These are phyloP conservation scores for Paramecium pentaurelia DNA, from an alignment of 73 alveolate genomes.

Conservation along the genomic window DNA sequence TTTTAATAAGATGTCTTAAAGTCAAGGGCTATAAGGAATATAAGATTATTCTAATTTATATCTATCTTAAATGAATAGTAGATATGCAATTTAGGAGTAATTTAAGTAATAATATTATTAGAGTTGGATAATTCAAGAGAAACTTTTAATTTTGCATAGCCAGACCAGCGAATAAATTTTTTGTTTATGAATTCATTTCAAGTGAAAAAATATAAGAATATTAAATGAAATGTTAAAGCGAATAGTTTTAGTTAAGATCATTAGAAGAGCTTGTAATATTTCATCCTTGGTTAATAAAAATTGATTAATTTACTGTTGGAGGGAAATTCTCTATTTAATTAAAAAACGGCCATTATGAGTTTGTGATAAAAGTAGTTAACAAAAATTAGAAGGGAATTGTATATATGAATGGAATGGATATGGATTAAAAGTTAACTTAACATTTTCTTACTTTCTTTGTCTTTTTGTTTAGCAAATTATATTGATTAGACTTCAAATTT, in stretches of 20 bases:
- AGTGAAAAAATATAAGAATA: neutral
- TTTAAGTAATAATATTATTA: neutral
- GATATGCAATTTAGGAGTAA: neutral
- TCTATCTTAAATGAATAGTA: neutral
- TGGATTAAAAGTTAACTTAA: neutral
- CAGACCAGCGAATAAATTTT: conserved; percentile 4
- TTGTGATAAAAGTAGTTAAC: neutral
- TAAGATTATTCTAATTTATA: neutral
- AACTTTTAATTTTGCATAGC: neutral
- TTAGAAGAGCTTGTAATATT: neutral
- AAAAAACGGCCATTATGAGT: neutral
- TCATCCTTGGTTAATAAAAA: conserved; percentile 16
- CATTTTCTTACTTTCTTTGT: neutral
- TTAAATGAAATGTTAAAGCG: neutral
- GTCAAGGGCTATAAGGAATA: neutral
- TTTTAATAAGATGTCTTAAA: neutral
- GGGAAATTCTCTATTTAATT: neutral
- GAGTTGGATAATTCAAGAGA: neutral
- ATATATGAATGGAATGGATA: neutral
- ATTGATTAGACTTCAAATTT: neutral
- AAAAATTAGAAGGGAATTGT: neutral
- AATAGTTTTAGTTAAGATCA: neutral
- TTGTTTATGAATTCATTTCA: neutral
- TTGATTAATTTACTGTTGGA: neutral
- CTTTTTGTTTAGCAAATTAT: neutral